Conservation (phyloP, 108 stramenopile species). For the Fistulifera solaris region DNA sequence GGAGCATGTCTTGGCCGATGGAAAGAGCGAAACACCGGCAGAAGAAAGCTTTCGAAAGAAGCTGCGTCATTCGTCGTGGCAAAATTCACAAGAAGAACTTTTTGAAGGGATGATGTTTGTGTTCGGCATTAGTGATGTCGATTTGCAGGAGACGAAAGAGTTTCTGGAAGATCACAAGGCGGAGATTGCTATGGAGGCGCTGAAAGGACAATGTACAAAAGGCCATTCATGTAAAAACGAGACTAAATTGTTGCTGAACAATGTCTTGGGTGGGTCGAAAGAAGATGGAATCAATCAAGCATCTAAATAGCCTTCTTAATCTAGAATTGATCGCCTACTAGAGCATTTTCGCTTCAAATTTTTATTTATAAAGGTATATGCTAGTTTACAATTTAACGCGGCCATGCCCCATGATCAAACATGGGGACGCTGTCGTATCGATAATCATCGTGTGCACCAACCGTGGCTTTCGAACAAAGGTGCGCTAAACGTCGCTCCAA, state of each 20-base stretch:
- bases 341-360: neutral
- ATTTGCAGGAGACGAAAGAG: conserved; percentile 15
- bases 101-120: conserved; percentile 29
- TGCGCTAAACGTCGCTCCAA: conserved; percentile 64
- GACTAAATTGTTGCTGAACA: conserved; percentile 3
- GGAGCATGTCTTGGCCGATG: conserved; percentile 32
- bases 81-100: conserved; percentile 17
- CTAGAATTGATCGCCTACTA: neutral
- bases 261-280: neutral
- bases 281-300: neutral
- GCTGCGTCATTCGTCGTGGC: conserved; percentile 1
- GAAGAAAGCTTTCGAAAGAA: conserved; percentile 2
- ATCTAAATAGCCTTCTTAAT: neutral
- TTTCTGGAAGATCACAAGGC: conserved; percentile 34
- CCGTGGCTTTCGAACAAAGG: conserved; percentile 38
- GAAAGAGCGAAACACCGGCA: neutral
- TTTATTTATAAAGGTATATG: too few relatives aligned
- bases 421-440: conserved; percentile 70
- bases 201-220: conserved; percentile 50
- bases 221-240: conserved; percentile 55
- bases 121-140: conserved; percentile 20
- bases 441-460: conserved; percentile 21
- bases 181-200: conserved; percentile 47
- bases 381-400: conserved; percentile 15
- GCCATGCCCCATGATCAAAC: conserved; percentile 83